Conservation (phyloP, 2,329 filamentous ascomycete species). For the Colletotrichum lentis region DNA sequence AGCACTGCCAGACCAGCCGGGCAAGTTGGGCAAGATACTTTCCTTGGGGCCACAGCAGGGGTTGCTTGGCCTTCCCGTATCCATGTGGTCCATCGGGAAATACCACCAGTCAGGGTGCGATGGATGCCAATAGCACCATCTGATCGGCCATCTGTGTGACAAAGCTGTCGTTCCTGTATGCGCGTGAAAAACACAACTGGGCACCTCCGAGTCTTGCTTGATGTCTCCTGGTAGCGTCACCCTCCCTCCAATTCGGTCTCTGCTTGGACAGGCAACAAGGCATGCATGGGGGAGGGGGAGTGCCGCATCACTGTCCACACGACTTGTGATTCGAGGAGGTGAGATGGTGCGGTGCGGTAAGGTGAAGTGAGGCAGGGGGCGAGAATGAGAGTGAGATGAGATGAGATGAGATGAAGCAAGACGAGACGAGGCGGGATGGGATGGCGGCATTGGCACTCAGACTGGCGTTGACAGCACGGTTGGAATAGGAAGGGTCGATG, state of each 20-base stretch:
- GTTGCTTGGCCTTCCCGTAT: constrained; percentile 15
- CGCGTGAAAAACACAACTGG: constrained; percentile 21
- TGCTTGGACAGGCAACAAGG: constrained; percentile 27
- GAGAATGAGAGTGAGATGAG: background rate
- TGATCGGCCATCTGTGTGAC: constrained; percentile 35
- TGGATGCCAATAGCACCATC: constrained; percentile 31
- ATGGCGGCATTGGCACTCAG: background rate
- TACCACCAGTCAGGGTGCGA: constrained; percentile 21
- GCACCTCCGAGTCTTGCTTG: background rate
- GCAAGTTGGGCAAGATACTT: constrained; percentile 20
- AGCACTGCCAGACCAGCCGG: background rate
- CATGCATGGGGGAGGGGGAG: constrained; percentile 9
- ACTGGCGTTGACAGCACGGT: background rate
- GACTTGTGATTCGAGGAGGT: background rate
- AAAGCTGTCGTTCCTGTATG: constrained; percentile 34
- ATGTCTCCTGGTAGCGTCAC: background rate
- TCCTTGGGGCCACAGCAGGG: background rate
- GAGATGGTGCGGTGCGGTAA: background rate
- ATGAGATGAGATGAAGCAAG: constrained; percentile 17
- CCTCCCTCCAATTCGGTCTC: constrained; percentile 21
- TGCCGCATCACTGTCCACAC: background rate
- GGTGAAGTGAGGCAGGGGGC: background rate
- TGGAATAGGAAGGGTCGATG: constrained; percentile 14
- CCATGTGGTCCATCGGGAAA: constrained; percentile 21
- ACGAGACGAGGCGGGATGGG: constrained; percentile 8